These are phyloP conservation scores for Saksenaea vasiformis DNA, from an alignment of 371 early-diverging fungal genomes.

Conservation along the genomic window DNA sequence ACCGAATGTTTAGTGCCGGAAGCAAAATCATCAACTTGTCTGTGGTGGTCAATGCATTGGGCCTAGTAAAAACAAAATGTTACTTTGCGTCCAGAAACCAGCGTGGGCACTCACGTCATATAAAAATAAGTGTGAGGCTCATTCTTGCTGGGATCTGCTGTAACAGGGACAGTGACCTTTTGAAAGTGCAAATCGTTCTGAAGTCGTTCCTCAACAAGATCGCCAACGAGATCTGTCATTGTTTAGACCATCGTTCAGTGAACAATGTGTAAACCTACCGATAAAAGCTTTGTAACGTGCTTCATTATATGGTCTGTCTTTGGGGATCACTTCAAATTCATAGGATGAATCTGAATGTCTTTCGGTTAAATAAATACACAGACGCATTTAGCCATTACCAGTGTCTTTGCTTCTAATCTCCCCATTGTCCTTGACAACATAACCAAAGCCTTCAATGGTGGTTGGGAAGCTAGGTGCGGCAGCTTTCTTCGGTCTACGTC, in stretches of 20 bases:
- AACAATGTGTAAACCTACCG: conserved; percentile 16
- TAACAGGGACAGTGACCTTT: conserved; percentile 33
- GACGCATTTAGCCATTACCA: conserved; percentile 11
- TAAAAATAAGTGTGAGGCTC: conserved; percentile 40
- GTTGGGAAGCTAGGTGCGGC: conserved; percentile 33
- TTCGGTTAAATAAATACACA: neutral
- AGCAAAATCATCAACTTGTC: conserved; percentile 43
- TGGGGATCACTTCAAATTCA: conserved; percentile 36
- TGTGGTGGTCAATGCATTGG: conserved; percentile 46
- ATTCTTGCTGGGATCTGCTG: conserved; percentile 28
- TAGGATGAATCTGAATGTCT: conserved; percentile 30
- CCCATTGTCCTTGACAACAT: conserved; percentile 39
- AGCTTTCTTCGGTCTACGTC: conserved; percentile 25
- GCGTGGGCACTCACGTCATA: conserved; percentile 34
- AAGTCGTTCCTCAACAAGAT: conserved; percentile 34
- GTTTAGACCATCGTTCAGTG: neutral
- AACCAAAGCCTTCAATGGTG: conserved; percentile 43
- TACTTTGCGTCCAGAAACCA: neutral
- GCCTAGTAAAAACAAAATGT: conserved; percentile 19
- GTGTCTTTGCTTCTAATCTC: conserved; percentile 30
- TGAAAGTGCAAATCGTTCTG: conserved; percentile 26
- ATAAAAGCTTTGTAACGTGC: conserved; percentile 41
- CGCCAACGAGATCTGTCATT: conserved; percentile 35
- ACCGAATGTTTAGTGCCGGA: conserved; percentile 45
- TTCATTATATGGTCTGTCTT: conserved; percentile 45